Evolutionary conservation across 768 basidiomycete species (phyloP).

Genomic region (Leccinum boreale): DNA sequence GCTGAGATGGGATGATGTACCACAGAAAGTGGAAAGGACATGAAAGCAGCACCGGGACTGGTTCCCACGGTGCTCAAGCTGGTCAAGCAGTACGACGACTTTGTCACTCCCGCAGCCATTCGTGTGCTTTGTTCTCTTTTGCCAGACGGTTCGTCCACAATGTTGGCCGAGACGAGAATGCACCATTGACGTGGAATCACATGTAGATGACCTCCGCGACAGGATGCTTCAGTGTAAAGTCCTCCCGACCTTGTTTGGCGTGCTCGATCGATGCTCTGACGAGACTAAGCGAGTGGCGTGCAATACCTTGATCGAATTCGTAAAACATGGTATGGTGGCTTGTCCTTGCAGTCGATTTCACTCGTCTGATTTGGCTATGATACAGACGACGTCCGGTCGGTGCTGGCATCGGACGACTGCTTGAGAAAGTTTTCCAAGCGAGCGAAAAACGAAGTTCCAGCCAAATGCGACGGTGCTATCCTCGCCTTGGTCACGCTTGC

Average conservation of each 20-base stretch:
- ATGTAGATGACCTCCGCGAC: conserved; percentile 17
- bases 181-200: neutral
- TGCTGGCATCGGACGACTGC: conserved; percentile 3
- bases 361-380: neutral
- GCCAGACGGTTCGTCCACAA: conserved; percentile 14
- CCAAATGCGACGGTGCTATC: conserved; percentile 18
- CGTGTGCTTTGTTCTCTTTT: conserved; percentile 25
- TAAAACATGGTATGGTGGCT: conserved; percentile 13
- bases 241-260: conserved; percentile 15
- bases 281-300: conserved; percentile 15
- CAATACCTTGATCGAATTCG: conserved; percentile 13
- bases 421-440: conserved; percentile 16
- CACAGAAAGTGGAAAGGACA: conserved; percentile 7
- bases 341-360: neutral
- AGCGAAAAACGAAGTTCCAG: conserved; percentile 2
- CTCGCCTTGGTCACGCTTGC: conserved; percentile 15
- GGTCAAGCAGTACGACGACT: conserved; percentile 22
- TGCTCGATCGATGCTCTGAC: conserved; percentile 20
- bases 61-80: conserved; percentile 19
- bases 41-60: conserved; percentile 1
- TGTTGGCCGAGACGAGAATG: neutral
- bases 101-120: conserved; percentile 27
- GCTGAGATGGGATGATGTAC: neutral
- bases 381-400: conserved; percentile 7
- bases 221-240: conserved; percentile 15